Conservation (phyloP, 495 filamentous ascomycete species). For the Xylaria castorea region DNA sequence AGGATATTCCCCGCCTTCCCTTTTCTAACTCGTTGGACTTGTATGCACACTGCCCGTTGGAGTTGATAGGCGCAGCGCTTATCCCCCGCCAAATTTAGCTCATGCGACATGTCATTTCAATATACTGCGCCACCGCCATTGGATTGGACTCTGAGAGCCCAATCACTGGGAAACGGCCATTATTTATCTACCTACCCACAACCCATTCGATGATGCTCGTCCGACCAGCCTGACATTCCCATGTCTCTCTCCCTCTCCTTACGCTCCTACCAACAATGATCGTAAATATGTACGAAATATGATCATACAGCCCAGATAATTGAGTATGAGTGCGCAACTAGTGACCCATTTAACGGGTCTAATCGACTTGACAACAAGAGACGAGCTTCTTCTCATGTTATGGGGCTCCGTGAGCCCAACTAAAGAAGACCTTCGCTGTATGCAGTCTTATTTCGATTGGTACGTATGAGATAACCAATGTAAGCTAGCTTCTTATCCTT, state of each 20-base stretch:
- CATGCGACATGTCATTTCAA: not conserved
- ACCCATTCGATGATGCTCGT: not conserved
- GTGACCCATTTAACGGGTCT: slow-evolving; percentile 13
- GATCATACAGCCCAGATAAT: not conserved
- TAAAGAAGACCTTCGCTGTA: slow-evolving; percentile 6
- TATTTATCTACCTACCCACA: not conserved
- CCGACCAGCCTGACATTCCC: not conserved
- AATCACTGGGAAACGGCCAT: too few relatives aligned
- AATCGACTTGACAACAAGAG: slow-evolving; percentile 12
- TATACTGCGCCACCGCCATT: slow-evolving; percentile 10
- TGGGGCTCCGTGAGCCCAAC: slow-evolving; percentile 19
- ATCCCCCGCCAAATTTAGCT: too few relatives aligned
- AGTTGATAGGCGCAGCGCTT: not conserved
- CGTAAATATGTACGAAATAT: not conserved
- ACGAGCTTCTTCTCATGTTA: slow-evolving; percentile 20
- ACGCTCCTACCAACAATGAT: not conserved
- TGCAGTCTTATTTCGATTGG: slow-evolving; percentile 24
- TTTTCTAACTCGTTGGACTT: not conserved
- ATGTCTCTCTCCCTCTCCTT: not conserved
- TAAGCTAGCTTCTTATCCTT: not conserved
- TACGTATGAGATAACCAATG: not conserved
- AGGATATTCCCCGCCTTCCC: not conserved
- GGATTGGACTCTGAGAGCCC: not conserved
- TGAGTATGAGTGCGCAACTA: not conserved
- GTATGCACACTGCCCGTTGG: not conserved